Base-by-base conservation (phyloP, 306 rosid species). In the Glycine latifolia region DNA sequence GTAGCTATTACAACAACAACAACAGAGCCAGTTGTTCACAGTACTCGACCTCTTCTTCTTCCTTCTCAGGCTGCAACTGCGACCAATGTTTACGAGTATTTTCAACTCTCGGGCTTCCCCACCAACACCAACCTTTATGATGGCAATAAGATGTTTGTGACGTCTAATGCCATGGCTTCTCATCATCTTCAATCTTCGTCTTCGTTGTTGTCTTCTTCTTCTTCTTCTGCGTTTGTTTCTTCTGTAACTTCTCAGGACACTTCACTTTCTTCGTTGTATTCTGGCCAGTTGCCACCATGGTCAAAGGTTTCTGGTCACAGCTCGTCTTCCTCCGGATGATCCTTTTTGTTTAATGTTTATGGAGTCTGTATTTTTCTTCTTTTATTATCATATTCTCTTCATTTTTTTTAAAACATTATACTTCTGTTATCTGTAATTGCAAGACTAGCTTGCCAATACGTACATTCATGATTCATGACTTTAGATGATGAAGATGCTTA, bases 1-100 rank as follows among this genome's bases (percentile, higher is more conserved):
- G 31, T 26, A 26, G 0, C 91, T 79, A 55, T 84, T 55, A 52
- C 92, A 4, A 85, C 92, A 0, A 85, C 92, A 0, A 71, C 91
- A 16, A 52, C 89, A 2, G 89, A 88, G 1, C 86, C 96, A 1
- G 31, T 26, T 26, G 31, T 26, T 26, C 31, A 26, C 31, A 26
- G 31, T 26, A 26, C 31, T 26, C 31, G 31, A 26, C 31, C 31
- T 26, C 62, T 79, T 82, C 72, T 9, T 5, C 33, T 46, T 10
- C 10, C 49, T 46, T 8, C 39, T 73, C 83, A 72, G 6, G 16
- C 26, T 73, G 65, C 82, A 0, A 53, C 26, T 26, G 31, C 31
- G 31, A 26, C 31, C 1, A 61, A 80, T 12, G 35, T 77, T 2
- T 75, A 67, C 43, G 56, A 52, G 1, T 9, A 73, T 73, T 66